Conservation (phyloP, 2,329 filamentous ascomycete genomes). For the Pyrenochaeta sp. region DNA sequence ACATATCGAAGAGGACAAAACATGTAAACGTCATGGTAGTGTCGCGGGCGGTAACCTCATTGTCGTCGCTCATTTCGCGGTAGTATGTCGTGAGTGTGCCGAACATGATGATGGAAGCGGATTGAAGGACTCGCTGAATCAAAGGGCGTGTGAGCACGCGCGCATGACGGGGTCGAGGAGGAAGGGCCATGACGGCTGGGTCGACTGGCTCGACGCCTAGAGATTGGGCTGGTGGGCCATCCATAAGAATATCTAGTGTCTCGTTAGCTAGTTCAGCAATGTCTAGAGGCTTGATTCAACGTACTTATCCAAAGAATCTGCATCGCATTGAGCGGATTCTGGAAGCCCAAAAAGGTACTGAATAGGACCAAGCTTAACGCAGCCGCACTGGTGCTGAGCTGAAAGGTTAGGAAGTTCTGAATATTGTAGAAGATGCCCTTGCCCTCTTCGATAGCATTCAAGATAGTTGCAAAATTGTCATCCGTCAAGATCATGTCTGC, state of each 20-base stretch:
- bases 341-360: slow-evolving; percentile 91
- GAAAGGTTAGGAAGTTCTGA: slow-evolving; percentile 98
- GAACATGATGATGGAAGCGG: slow-evolving; percentile 86
- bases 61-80: slow-evolving; percentile 85
- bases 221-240: slow-evolving; percentile 95
- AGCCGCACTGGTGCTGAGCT: slow-evolving; percentile 95
- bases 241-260: slow-evolving; percentile 99
- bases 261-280: slow-evolving; percentile 25
- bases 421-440: slow-evolving; percentile 99
- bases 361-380: slow-evolving; percentile 89
- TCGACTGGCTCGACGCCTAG: slow-evolving; percentile 95
- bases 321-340: slow-evolving; percentile 97
- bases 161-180: slow-evolving; percentile 84
- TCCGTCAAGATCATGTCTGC: slow-evolving; percentile 93
- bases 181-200: slow-evolving; percentile 89
- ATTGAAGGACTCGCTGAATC: slow-evolving; percentile 84
- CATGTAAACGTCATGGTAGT: slow-evolving; percentile 99
- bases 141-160: slow-evolving; percentile 88
- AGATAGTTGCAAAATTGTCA: slow-evolving; percentile 89
- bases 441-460: slow-evolving; percentile 95
- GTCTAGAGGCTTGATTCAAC: slow-evolving; percentile 48
- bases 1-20: slow-evolving; percentile 99
- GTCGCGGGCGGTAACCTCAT: slow-evolving; percentile 86
- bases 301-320: slow-evolving; percentile 99
- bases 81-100: slow-evolving; percentile 92